A percentile compares a stretch with the other conserved stretches of the same genome.
These are phyloP conservation scores for Xylaria hypoxylon DNA, from an alignment of 2,329 filamentous ascomycete species.

Conservation along the genomic window DNA sequence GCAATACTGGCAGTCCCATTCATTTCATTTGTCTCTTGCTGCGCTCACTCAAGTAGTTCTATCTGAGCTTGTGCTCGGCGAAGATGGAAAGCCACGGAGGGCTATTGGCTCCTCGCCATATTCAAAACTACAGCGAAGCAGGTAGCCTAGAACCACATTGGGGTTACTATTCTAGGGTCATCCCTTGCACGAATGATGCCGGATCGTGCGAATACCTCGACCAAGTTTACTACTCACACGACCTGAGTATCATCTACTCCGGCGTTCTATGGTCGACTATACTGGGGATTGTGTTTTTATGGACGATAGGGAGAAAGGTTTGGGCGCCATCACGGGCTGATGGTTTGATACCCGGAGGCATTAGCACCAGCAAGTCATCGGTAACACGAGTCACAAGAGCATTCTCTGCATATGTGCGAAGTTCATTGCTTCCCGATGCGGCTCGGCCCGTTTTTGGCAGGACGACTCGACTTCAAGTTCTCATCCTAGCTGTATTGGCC, in stretches of 20 bases:
- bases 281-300: conserved; percentile 57
- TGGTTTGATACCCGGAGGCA: conserved; percentile 7
- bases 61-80: background rate
- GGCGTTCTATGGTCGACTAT: conserved; percentile 64
- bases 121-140: conserved; percentile 59
- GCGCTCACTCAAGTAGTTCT: background rate
- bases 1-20: background rate
- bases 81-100: conserved; percentile 43
- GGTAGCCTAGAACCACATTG: conserved; percentile 60
- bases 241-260: conserved; percentile 62
- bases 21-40: conserved; percentile 7
- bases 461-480: conserved; percentile 75
- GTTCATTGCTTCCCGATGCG: conserved; percentile 71
- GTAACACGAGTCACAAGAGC: conserved; percentile 52
- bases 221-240: conserved; percentile 62
- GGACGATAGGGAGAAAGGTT: conserved; percentile 52
- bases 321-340: conserved; percentile 8
- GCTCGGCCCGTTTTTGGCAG: conserved; percentile 71
- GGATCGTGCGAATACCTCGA: conserved; percentile 70
- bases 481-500: conserved; percentile 67
- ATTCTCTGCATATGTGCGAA: conserved; percentile 57
- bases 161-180: conserved; percentile 65
- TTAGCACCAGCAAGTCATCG: conserved; percentile 39
- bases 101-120: conserved; percentile 52
- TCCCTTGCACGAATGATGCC: conserved; percentile 68